These are phyloP conservation scores for Xylariomycetidae sp. DNA, from an alignment of 2,329 filamentous ascomycete species.

Conservation along the genomic window DNA sequence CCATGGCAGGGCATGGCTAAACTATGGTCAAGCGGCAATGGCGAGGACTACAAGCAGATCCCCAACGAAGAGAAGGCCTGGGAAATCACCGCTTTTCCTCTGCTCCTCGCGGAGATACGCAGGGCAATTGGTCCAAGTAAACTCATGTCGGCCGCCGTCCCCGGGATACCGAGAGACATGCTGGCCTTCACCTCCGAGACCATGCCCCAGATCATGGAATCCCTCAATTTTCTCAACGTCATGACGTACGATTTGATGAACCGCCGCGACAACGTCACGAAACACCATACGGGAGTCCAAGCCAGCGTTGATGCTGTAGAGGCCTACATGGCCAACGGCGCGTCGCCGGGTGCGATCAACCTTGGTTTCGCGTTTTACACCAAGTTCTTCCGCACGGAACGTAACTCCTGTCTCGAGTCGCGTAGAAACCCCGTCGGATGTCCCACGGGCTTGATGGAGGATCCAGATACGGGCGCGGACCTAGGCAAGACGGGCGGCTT, in stretches of 20 bases:
- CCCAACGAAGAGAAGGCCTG: slow-evolving; percentile 54
- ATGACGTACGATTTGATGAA: slow-evolving; percentile 74
- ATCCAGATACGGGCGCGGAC: slow-evolving; percentile 54
- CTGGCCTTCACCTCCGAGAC: slow-evolving; percentile 58
- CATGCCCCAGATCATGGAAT: slow-evolving; percentile 52
- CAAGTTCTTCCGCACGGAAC: slow-evolving; percentile 59
- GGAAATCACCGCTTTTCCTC: slow-evolving; percentile 59
- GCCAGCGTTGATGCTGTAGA: slow-evolving; percentile 51
- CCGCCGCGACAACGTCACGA: slow-evolving; percentile 61
- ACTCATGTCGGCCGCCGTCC: slow-evolving; percentile 63
- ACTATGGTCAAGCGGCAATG: slow-evolving; percentile 62
- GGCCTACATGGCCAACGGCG: slow-evolving; percentile 55
- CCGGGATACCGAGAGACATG: slow-evolving; percentile 60
- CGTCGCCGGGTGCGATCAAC: slow-evolving; percentile 52
- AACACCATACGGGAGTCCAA: slow-evolving; percentile 58
- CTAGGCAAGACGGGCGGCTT: slow-evolving; percentile 38
- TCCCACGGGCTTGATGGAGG: slow-evolving; percentile 54
- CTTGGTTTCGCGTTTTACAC: slow-evolving; percentile 66
- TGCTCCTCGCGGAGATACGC: slow-evolving; percentile 56
- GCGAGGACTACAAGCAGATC: slow-evolving; percentile 60
- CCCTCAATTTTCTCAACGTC: slow-evolving; percentile 64
- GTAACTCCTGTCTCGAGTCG: slow-evolving; percentile 38
- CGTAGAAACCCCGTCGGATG: slow-evolving; percentile 52
- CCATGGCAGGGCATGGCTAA: too few species aligned
- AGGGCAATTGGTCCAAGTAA: slow-evolving; percentile 51